A percentile compares a stretch with the other conserved stretches of the same genome.
Evolutionary conservation across 2,329 filamentous ascomycete species (phyloP).

Genomic region (Tolypocladium guangdongense): DNA sequence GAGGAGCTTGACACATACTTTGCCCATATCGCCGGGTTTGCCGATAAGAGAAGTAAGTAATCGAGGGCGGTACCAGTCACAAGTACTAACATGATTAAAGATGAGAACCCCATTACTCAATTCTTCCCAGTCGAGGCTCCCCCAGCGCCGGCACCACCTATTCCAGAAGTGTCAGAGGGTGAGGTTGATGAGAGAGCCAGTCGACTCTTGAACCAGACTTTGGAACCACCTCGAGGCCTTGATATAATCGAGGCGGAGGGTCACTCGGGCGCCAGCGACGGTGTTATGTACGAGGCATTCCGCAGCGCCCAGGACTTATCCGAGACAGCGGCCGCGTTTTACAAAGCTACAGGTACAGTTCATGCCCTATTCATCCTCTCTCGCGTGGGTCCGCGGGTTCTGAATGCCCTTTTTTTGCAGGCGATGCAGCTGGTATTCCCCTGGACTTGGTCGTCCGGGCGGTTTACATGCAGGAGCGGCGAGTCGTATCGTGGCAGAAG

Average conservation of each 20-base stretch:
- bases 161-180: constrained; percentile 12
- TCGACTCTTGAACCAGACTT: constrained; percentile 10
- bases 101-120: constrained; percentile 15
- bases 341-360: constrained; percentile 18
- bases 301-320: constrained; percentile 20
- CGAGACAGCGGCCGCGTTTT: constrained; percentile 18
- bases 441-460: constrained; percentile 22
- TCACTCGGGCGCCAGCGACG: neutral
- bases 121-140: constrained; percentile 24
- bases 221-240: neutral
- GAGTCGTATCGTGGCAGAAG: constrained; percentile 23
- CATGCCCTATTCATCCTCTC: neutral
- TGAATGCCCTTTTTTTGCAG: constrained; percentile 7
- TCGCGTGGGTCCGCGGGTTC: neutral
- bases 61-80: neutral
- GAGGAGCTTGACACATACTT: constrained; percentile 57
- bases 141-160: constrained; percentile 5
- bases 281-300: constrained; percentile 18
- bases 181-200: constrained; percentile 13
- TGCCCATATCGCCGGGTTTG: constrained; percentile 23
- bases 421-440: constrained; percentile 20
- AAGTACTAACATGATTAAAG: constrained; percentile 5
- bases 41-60: constrained; percentile 22
- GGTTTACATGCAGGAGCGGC: constrained; percentile 27
- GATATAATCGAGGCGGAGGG: no score